Base-by-base conservation (phyloP, 1,284 basidiomycete genomes). In the Microbotryomycetes sp. region DNA sequence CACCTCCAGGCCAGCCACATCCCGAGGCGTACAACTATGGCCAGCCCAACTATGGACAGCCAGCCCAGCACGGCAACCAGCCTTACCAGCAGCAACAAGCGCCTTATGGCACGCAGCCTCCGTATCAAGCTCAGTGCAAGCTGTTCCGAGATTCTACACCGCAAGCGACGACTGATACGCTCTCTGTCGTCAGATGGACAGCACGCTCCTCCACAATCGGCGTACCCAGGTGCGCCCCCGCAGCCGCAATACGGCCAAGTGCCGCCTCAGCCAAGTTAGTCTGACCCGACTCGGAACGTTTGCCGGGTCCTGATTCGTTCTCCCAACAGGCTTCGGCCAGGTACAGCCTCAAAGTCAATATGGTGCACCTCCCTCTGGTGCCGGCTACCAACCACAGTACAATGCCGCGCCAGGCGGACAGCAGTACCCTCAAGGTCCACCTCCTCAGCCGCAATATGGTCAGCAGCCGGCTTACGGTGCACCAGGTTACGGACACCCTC, bases 261-360 rank as follows among this genome's bases (percentile, higher is more conserved):
- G 28, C 67, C 27, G 54, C 67, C 18, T 54, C 64, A 52, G 60
- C 66, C 23, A 13, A 3, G 28, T 29, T 27, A 27, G 24, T 56
- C 52, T 18, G 11, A 15, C 15, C 21, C 30, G 35, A 3, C 18
- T 35, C 5, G n/a, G n/a, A n/a, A n/a, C n/a, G n/a, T n/a, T n/a
- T n/a, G n/a, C n/a, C 9, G 11, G 29, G 11, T 18, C 21, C n/a
- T 2, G 16, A 7, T 24, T 24, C 29, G 9, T 4, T 7, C 52
- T 31, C 5, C 18, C 7, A 28, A 1, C 52, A 18, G 28, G 52
- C 3, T 7, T 26, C 23, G 4, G 28, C n/a, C 28, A 21, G 35
- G 21, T 11, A 13, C 30, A 29, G 18, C 52, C 30, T 41, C 52
- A 53, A 24, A n/a, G 30, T 13, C 29, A 53, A 7, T 45, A 45